A percentile compares a stretch with the other conserved stretches of the same genome.
These are phyloP conservation scores for Chlamydomonas urium DNA, from an alignment of 139 green algal species.

Conservation along the genomic window DNA sequence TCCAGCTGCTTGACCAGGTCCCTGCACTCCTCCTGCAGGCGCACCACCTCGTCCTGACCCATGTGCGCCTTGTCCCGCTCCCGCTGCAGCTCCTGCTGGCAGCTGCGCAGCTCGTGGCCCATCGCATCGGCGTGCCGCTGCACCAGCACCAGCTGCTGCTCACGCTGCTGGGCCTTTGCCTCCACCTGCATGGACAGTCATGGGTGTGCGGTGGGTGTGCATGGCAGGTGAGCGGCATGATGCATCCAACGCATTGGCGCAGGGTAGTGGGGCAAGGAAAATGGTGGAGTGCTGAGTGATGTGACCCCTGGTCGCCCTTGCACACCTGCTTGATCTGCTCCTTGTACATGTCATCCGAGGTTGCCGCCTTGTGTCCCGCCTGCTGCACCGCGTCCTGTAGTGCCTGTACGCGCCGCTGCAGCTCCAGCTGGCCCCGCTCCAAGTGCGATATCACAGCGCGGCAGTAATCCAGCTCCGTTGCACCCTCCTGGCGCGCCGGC, in stretches of 20 bases:
- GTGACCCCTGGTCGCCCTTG: not conserved
- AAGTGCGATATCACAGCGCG: not conserved
- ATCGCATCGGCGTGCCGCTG: not conserved
- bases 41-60: not conserved
- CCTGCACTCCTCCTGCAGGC: not conserved
- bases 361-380: not conserved
- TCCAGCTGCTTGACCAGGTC: not conserved
- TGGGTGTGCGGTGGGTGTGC: not conserved
- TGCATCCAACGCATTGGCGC: not conserved
- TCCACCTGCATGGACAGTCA: not conserved
- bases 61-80: not conserved
- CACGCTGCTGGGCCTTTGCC: not conserved
- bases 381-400: not conserved
- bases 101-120: not conserved
- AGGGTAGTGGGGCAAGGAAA: not conserved
- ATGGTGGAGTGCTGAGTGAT: not conserved
- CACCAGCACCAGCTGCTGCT: not conserved
- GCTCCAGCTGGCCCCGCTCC: not conserved
- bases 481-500: too few species aligned
- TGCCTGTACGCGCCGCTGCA: not conserved
- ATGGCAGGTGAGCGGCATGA: not conserved
- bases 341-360: not conserved
- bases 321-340: not conserved
- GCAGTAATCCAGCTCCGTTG: not conserved
- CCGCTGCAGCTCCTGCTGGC: not conserved